phyloP scores from a whole-genome alignment of 2,329 filamentous ascomycete genomes.

The Pleomassaria siparia region DNA sequence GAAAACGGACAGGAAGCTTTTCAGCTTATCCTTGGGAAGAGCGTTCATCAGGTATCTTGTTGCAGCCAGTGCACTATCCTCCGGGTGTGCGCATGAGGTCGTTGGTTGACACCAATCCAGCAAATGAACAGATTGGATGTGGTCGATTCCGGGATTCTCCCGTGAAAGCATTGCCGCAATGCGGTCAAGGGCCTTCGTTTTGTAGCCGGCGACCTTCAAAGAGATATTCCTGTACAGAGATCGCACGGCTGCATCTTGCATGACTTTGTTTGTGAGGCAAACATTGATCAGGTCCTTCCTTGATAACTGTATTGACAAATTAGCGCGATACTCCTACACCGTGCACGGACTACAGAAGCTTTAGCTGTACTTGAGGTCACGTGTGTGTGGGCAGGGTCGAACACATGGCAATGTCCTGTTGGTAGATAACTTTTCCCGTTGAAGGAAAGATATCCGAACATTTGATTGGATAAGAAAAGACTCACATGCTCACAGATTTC shows the following conservation, averaged over 20 bases:
- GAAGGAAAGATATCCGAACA: not conserved
- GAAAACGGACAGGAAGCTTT: not conserved
- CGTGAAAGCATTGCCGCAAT: not conserved
- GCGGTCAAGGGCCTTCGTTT: not conserved
- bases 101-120: constrained; percentile 1
- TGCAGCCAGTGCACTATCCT: not conserved
- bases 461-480: not conserved
- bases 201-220: not conserved
- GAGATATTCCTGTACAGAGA: not conserved
- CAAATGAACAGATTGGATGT: not conserved
- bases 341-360: not conserved
- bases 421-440: not conserved
- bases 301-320: not conserved
- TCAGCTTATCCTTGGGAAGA: constrained; percentile 1
- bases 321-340: not conserved
- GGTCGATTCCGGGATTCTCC: constrained; percentile 1
- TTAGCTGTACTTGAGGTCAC: not conserved
- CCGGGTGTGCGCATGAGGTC: not conserved
- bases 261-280: not conserved
- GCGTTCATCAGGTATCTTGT: not conserved
- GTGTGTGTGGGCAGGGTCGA: not conserved
- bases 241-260: not conserved
- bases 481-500: constrained; percentile 2
- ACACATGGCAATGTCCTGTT: not conserved
- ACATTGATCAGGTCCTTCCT: constrained; percentile 1